A percentile compares a stretch with the other conserved stretches of the same genome.
Evolutionary conservation across 228 moss, liverwort and hornwort species (phyloP).

Genomic region (Sphagnum fallax): DNA sequence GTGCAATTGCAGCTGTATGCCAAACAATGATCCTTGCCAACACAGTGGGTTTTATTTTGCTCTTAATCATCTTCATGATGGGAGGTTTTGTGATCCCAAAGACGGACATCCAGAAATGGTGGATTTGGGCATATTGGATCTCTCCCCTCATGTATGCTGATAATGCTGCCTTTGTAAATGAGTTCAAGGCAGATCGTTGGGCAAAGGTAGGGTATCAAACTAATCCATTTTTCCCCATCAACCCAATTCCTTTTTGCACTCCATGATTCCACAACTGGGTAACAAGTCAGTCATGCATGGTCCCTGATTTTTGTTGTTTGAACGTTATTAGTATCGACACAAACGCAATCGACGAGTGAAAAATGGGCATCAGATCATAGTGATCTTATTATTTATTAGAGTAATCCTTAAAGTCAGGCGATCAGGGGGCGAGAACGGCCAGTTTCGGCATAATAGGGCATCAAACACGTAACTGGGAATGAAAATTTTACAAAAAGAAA

Average conservation of each 20-base stretch:
- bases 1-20: slow-evolving; percentile 55
- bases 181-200: slow-evolving; percentile 65
- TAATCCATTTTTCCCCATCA: not conserved
- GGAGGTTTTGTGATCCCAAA: slow-evolving; percentile 75
- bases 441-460: too few species aligned
- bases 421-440: too few species aligned
- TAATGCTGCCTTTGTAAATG: slow-evolving; percentile 47
- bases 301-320: not conserved
- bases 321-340: not conserved
- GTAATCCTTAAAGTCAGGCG: too few species aligned
- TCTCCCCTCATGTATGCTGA: slow-evolving; percentile 76
- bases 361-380: too few species aligned
- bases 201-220: slow-evolving; percentile 9
- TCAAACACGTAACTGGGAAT: too few species aligned
- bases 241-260: not conserved
- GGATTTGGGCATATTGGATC: slow-evolving; percentile 79
- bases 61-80: slow-evolving; percentile 63
- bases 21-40: slow-evolving; percentile 67
- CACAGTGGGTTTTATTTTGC: slow-evolving; percentile 60
- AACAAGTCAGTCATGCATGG: not conserved
- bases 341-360: too few species aligned
- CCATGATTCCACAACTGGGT: too few species aligned
- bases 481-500: too few species aligned
- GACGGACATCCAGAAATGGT: slow-evolving; percentile 57
- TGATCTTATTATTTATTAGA: too few species aligned